Conservation (phyloP, 768 basidiomycete species). For the Tubosaeta brunneosetosa region DNA sequence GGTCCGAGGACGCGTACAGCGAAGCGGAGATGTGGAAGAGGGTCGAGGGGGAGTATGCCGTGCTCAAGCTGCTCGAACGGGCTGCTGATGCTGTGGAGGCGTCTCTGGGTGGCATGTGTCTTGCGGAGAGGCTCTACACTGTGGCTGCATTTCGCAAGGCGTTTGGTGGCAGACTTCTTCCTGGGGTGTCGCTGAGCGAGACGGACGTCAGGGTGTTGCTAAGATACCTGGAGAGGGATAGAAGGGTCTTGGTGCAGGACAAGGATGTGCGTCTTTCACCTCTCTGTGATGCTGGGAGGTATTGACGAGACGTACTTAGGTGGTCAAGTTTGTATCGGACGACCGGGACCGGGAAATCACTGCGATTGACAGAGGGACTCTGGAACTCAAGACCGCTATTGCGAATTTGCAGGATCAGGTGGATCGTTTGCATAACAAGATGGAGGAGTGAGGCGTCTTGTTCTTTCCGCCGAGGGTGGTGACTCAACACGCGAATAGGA, state of each 20-base stretch:
- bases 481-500: conserved; percentile 38
- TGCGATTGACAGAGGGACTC: conserved; percentile 74
- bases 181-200: conserved; percentile 47
- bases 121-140: conserved; percentile 60
- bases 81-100: conserved; percentile 57
- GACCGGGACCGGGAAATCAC: conserved; percentile 48
- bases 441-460: conserved; percentile 55
- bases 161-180: conserved; percentile 46
- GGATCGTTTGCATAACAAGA: conserved; percentile 60
- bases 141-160: conserved; percentile 53
- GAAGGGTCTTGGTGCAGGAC: conserved; percentile 55
- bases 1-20: conserved; percentile 49
- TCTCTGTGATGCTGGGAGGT: not conserved
- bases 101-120: conserved; percentile 38
- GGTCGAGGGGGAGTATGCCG: conserved; percentile 70
- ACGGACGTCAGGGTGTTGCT: conserved; percentile 66
- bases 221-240: conserved; percentile 77
- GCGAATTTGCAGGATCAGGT: conserved; percentile 65
- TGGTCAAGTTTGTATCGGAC: conserved; percentile 70
- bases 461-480: not conserved
- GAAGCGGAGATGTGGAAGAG: conserved; percentile 47
- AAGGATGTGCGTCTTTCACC: conserved; percentile 50
- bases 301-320: conserved; percentile 36
- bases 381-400: conserved; percentile 75
- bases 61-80: conserved; percentile 57